A percentile compares a stretch with the other conserved stretches of the same genome.
These are phyloP conservation scores for Phytophthora nicotianae DNA, from an alignment of 352 stramenopile species.

Conservation along the genomic window DNA sequence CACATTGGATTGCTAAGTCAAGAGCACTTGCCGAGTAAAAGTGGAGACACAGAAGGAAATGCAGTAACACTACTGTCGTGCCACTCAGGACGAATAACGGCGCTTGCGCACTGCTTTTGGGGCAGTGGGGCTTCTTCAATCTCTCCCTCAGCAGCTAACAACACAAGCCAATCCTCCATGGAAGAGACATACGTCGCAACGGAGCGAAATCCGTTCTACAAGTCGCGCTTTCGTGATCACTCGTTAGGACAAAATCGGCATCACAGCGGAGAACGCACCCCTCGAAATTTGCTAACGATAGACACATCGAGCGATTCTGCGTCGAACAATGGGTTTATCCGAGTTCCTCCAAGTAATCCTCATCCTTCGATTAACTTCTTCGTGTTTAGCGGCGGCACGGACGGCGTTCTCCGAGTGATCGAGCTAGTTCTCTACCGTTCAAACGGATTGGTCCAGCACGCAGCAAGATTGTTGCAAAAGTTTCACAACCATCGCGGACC, in stretches of 20 bases:
- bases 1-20: slow-evolving; percentile 34
- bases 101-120: slow-evolving; percentile 59
- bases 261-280: slow-evolving; percentile 4
- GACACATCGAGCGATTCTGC: background rate
- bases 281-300: slow-evolving; percentile 6
- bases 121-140: slow-evolving; percentile 1
- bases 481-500: slow-evolving; percentile 67
- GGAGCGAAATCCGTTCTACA: slow-evolving; percentile 71
- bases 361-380: slow-evolving; percentile 55
- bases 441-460: slow-evolving; percentile 36
- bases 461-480: slow-evolving; percentile 49
- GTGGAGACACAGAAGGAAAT: slow-evolving; percentile 4
- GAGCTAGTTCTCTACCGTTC: slow-evolving; percentile 49
- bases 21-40: slow-evolving; percentile 24
- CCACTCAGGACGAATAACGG: slow-evolving; percentile 50
- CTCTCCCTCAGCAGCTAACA: slow-evolving; percentile 1
- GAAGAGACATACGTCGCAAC: slow-evolving; percentile 40
- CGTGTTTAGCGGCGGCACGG: slow-evolving; percentile 70
- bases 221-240: slow-evolving; percentile 46
- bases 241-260: slow-evolving; percentile 42
- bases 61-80: slow-evolving; percentile 28
- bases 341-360: background rate
- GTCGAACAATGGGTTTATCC: background rate
- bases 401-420: slow-evolving; percentile 61
- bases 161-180: slow-evolving; percentile 6